Base-by-base conservation (phyloP, 495 filamentous ascomycete species). In the Annulohypoxylon nitens region DNA sequence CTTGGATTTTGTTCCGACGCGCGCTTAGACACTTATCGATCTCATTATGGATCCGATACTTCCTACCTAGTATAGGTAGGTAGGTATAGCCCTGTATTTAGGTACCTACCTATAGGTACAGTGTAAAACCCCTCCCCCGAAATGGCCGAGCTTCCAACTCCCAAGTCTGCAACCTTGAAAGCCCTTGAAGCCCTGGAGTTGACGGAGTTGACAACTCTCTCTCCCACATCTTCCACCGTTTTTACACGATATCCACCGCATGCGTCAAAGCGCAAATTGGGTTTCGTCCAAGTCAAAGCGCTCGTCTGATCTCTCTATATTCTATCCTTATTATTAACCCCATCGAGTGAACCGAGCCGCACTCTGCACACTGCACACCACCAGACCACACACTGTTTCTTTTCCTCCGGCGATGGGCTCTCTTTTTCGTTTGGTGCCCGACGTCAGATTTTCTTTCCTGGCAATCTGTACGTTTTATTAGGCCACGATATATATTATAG, bases 251-350 rank as follows among this genome's bases (percentile, higher is more conserved):
- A 43, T 43, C 39, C 39, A 43, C 39, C n/a, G 16, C 9, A 70
- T 26, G 62, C 57, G 72, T 75, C 72, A 75, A 75, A 75, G 72
- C 72, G 72, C 53, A 75, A 75, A 70, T 75, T 75, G 63, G 51
- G 72, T 75, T 75, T 75, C 72, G 67, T 54, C 72, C 54, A 64
- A 26, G 72, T 75, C 72, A 75, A 75, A 75, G 72, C 72, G 72
- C 67, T 75, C 72, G 72, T 75, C 72, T 75, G 72, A 75, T 75
- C 72, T 70, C 67, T 69, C 50, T 62, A 62, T 70, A 55, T 67
- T 37, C 63, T 33, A 30, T 26, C 47, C 12, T 65, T 43, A 64
- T 64, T 61, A 65, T 65, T 64, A 48, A 4, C 58, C 34, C 26
- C 33, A 47, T 26, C 60, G 9, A 39, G 53, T 16, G 23, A 36